A percentile compares a stretch with the other conserved stretches of the same genome.
These are phyloP conservation scores for Xylaria castorea DNA, from an alignment of 495 filamentous ascomycete genomes.

Conservation along the genomic window DNA sequence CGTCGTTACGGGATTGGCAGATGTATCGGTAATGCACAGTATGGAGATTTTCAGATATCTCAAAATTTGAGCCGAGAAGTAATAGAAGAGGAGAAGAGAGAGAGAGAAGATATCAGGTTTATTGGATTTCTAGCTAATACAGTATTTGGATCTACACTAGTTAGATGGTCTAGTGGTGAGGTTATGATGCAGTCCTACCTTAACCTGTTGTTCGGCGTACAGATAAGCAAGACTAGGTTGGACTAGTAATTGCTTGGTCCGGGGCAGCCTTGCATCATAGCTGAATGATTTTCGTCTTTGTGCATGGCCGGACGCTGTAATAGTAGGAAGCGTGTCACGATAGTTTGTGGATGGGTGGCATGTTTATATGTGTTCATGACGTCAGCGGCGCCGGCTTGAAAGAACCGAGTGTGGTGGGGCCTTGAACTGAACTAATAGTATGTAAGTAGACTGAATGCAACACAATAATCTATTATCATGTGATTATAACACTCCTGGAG, in stretches of 20 bases:
- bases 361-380: slow-evolving; percentile 20
- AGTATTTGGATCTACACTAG: slow-evolving; percentile 12
- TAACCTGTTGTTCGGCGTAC: neutral
- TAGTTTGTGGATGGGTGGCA: neutral
- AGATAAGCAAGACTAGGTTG: neutral
- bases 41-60: neutral
- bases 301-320: neutral
- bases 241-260: slow-evolving; percentile 4
- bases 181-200: slow-evolving; percentile 20
- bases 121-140: slow-evolving; percentile 18
- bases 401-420: neutral
- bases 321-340: neutral
- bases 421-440: neutral
- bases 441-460: neutral
- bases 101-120: slow-evolving; percentile 8
- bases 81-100: neutral
- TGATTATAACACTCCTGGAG: neutral
- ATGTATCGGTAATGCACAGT: neutral
- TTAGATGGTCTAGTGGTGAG: neutral
- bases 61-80: neutral
- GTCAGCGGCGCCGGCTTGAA: slow-evolving; percentile 16
- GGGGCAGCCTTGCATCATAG: slow-evolving; percentile 23
- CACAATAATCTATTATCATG: neutral
- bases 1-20: neutral
- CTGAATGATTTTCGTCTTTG: slow-evolving; percentile 14